These are phyloP conservation scores for Colletotrichum sublineola DNA, from an alignment of 2,329 filamentous ascomycete genomes.

Conservation along the genomic window DNA sequence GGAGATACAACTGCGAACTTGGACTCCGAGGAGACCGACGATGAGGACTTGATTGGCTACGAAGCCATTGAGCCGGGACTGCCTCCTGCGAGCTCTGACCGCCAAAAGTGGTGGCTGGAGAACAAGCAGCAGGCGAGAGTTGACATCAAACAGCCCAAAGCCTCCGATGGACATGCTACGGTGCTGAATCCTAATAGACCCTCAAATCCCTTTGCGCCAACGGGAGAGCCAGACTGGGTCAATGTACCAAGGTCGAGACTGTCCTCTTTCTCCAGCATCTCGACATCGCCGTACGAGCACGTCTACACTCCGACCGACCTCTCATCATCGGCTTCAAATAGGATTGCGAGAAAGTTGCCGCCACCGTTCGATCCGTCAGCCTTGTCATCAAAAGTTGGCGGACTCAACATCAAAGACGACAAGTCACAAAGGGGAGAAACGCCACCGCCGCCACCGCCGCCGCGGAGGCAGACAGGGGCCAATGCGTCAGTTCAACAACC, in stretches of 20 bases:
- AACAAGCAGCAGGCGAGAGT: slow-evolving; percentile 82
- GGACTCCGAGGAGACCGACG: slow-evolving; percentile 71
- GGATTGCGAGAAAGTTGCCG: slow-evolving; percentile 64
- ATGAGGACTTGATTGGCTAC: slow-evolving; percentile 86
- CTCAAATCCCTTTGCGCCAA: slow-evolving; percentile 84
- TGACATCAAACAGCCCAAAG: slow-evolving; percentile 73
- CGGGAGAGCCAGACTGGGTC: slow-evolving; percentile 88
- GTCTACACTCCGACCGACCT: slow-evolving; percentile 64
- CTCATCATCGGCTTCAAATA: slow-evolving; percentile 60
- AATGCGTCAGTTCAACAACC: slow-evolving; percentile 25
- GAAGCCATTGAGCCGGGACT: slow-evolving; percentile 85
- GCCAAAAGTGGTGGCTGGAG: slow-evolving; percentile 79
- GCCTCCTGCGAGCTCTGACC: slow-evolving; percentile 75
- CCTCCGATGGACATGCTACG: slow-evolving; percentile 64
- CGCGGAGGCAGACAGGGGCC: slow-evolving; percentile 55
- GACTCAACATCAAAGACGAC: slow-evolving; percentile 59
- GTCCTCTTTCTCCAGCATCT: slow-evolving; percentile 68
- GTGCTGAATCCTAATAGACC: slow-evolving; percentile 80
- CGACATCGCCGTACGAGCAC: slow-evolving; percentile 71
- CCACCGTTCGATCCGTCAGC: slow-evolving; percentile 63
- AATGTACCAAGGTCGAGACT: slow-evolving; percentile 68
- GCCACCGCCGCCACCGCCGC: slow-evolving; percentile 62
- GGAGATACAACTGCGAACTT: slow-evolving; percentile 72
- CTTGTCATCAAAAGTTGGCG: slow-evolving; percentile 61
- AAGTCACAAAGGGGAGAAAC: slow-evolving; percentile 50